Evolutionary conservation across 306 rosid species (phyloP).

Genomic region (Rosa multiflora): DNA sequence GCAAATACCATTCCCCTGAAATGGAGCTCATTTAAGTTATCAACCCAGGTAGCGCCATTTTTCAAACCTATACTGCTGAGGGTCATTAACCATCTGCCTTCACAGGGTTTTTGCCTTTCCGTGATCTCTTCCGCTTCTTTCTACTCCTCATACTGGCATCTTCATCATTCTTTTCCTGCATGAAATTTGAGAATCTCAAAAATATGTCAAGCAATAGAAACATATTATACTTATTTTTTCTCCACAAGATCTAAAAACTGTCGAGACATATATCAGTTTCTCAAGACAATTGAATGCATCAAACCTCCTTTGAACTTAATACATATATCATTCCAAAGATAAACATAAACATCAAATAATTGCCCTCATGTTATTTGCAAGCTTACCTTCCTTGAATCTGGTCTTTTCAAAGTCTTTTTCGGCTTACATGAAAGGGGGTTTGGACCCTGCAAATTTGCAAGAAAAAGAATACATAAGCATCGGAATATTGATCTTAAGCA

Average conservation of each 20-base stretch:
- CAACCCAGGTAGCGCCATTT: background rate
- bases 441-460: constrained; percentile 63
- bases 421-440: constrained; percentile 88
- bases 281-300: background rate
- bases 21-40: background rate
- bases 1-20: background rate
- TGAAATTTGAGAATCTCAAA: constrained; percentile 4
- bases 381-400: constrained; percentile 48
- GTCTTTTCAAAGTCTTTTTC: constrained; percentile 53
- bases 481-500: background rate
- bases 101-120: constrained; percentile 14
- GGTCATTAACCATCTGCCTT: background rate
- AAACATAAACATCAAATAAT: background rate
- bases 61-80: background rate
- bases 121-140: constrained; percentile 39
- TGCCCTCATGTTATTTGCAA: background rate
- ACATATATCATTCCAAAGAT: background rate
- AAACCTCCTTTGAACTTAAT: background rate
- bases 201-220: constrained; percentile 9
- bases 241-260: background rate
- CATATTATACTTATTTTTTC: background rate
- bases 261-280: background rate
- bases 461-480: constrained; percentile 11
- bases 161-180: constrained; percentile 33
- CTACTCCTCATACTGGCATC: constrained; percentile 17